phyloP scores from a whole-genome alignment of 352 stramenopile species.

The Pythium diclinum region DNA sequence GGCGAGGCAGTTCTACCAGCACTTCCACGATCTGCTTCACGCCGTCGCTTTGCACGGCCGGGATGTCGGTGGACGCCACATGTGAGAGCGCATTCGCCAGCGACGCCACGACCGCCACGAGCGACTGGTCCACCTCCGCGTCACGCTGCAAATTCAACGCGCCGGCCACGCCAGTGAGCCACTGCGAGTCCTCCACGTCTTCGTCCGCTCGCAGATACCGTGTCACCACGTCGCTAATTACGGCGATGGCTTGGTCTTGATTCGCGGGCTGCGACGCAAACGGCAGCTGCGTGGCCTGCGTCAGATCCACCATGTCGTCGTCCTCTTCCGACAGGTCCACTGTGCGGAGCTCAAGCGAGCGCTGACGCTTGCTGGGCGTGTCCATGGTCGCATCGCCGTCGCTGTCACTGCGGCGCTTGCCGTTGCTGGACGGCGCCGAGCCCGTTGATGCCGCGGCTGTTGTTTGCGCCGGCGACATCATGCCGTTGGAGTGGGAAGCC shows the following conservation, averaged over 20 bases:
- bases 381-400: conserved; percentile 20
- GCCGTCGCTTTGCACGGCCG: conserved; percentile 16
- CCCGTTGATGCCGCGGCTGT: neutral
- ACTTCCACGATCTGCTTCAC: conserved; percentile 24
- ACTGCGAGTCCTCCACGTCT: conserved; percentile 14
- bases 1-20: conserved; percentile 14
- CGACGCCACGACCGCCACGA: conserved; percentile 15
- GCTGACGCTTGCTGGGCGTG: conserved; percentile 21
- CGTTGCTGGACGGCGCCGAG: conserved; percentile 6
- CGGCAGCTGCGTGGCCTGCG: conserved; percentile 17
- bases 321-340: conserved; percentile 23
- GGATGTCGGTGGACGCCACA: conserved; percentile 5
- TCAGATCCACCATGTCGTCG: conserved; percentile 21
- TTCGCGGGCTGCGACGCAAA: neutral
- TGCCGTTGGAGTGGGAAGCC: neutral
- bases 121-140: conserved; percentile 7
- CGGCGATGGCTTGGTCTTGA: neutral
- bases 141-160: conserved; percentile 10
- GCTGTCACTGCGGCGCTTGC: conserved; percentile 23
- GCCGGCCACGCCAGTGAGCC: conserved; percentile 12
- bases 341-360: conserved; percentile 6
- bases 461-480: neutral
- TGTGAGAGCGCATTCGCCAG: conserved; percentile 26
- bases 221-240: neutral
- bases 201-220: neutral